A percentile compares a stretch with the other conserved stretches of the same genome.
phyloP scores from a whole-genome alignment of 2,329 filamentous ascomycete genomes.

The Pseudocercospora fuligena region DNA sequence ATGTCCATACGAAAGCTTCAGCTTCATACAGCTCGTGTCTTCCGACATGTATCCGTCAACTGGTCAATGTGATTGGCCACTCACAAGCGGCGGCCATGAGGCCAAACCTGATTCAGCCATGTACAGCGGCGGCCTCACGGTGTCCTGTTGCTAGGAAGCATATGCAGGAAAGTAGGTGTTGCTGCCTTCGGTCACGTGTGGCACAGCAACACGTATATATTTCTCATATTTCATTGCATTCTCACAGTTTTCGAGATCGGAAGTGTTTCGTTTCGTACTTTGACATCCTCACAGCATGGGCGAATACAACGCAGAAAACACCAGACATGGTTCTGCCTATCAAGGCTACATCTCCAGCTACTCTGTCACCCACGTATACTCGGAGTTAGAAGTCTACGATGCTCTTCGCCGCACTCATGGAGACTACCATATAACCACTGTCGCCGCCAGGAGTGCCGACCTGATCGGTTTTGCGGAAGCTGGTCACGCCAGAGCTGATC shows the following conservation, averaged over 20 bases:
- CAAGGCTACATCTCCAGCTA: constrained; percentile 15
- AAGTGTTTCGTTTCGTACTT: background rate
- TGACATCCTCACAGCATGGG: constrained; percentile 1
- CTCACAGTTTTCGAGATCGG: background rate
- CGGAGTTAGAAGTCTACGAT: constrained; percentile 23
- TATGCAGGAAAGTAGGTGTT: background rate
- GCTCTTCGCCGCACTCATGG: constrained; percentile 17
- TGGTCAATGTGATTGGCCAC: constrained; percentile 13
- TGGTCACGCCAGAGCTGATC: constrained; percentile 45
- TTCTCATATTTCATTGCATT: background rate
- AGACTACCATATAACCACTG: constrained; percentile 22
- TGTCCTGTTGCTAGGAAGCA: background rate
- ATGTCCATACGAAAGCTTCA: background rate
- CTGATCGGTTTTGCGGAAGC: constrained; percentile 48
- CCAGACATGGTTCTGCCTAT: constrained; percentile 12
- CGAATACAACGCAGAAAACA: constrained; percentile 1
- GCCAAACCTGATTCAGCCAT: background rate
- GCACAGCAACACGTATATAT: background rate
- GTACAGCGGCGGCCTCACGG: background rate
- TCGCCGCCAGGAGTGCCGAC: constrained; percentile 23
- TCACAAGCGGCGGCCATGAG: background rate
- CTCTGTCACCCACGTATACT: constrained; percentile 13
- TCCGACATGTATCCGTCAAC: constrained; percentile 2
- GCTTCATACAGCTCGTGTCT: background rate
- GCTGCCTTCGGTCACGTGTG: constrained; percentile 5